These are phyloP conservation scores for Escallonia herrerae DNA, from an alignment of 129 eudicot species.

Conservation along the genomic window DNA sequence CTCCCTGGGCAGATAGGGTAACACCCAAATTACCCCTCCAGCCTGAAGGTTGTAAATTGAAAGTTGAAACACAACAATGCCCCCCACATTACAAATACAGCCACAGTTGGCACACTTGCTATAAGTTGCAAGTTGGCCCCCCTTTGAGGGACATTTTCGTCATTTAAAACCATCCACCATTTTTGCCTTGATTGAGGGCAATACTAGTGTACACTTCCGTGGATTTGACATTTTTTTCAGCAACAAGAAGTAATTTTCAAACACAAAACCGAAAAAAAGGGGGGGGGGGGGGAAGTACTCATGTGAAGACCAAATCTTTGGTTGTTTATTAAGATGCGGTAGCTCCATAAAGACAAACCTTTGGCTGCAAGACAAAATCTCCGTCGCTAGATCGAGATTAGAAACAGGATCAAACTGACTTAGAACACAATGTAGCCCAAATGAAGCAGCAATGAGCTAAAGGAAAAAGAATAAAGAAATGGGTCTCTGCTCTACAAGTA, in stretches of 20 bases:
- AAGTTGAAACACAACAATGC: conserved; percentile 29
- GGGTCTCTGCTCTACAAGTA: too few species aligned
- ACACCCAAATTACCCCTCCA: too few species aligned
- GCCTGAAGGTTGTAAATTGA: conserved; percentile 12
- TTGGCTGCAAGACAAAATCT: neutral
- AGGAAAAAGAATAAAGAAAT: too few species aligned
- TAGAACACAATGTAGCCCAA: too few species aligned
- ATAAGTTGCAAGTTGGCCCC: neutral
- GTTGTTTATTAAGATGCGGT: too few species aligned
- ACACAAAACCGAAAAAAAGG: too few species aligned
- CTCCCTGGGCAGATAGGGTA: neutral
- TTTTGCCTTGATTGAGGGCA: conserved; percentile 36
- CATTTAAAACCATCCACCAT: conserved; percentile 9
- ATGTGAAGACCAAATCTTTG: neutral
- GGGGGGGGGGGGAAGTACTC: neutral
- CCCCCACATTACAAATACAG: conserved; percentile 12
- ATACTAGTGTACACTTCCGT: neutral
- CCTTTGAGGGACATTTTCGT: conserved; percentile 14
- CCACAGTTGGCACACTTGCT: conserved; percentile 1
- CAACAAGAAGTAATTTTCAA: conserved; percentile 1
- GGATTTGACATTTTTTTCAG: conserved; percentile 5
- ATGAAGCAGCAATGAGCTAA: neutral
- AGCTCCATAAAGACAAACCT: too few species aligned
- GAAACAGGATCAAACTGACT: too few species aligned
- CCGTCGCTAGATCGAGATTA: too few species aligned